These are phyloP conservation scores for Fonsecaea pugnacius DNA, from an alignment of 2,329 filamentous ascomycete species.

Conservation along the genomic window DNA sequence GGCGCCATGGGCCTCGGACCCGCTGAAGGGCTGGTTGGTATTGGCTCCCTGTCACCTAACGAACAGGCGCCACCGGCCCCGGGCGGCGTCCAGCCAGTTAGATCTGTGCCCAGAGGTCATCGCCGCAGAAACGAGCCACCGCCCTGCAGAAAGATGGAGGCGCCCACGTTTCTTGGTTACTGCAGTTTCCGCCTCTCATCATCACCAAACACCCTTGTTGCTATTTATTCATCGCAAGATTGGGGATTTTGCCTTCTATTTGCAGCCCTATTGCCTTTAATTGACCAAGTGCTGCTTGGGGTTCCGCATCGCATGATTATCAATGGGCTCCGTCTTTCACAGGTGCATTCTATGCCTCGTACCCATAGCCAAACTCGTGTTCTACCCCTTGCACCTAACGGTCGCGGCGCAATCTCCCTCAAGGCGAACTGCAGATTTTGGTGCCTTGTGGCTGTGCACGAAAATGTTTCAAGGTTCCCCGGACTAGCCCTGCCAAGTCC, in stretches of 20 bases:
- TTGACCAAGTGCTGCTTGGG: neutral
- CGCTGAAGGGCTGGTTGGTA: neutral
- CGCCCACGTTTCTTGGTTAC: conserved; percentile 6
- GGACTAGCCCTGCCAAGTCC: conserved; percentile 8
- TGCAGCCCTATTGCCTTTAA: neutral
- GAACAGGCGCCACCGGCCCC: neutral
- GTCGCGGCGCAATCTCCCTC: conserved; percentile 9
- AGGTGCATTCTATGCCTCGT: neutral
- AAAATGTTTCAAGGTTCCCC: conserved; percentile 14
- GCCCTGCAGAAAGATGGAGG: conserved; percentile 1
- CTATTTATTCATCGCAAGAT: conserved; percentile 18
- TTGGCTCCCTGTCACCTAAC: conserved; percentile 3
- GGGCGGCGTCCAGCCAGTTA: conserved; percentile 1
- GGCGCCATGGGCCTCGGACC: neutral
- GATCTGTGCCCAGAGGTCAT: conserved; percentile 14
- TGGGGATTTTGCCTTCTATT: conserved; percentile 14
- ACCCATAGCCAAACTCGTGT: neutral
- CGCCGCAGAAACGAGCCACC: conserved; percentile 20
- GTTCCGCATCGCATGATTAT: neutral
- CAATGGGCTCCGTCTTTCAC: neutral
- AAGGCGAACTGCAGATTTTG: conserved; percentile 4
- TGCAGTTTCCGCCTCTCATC: conserved; percentile 1
- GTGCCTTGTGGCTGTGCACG: conserved; percentile 15
- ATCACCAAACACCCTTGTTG: conserved; percentile 1
- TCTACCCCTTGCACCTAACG: neutral